A percentile compares a stretch with the other conserved stretches of the same genome.
Evolutionary conservation across 805 yeast genomes (phyloP).

Genomic region (Candida maris): DNA sequence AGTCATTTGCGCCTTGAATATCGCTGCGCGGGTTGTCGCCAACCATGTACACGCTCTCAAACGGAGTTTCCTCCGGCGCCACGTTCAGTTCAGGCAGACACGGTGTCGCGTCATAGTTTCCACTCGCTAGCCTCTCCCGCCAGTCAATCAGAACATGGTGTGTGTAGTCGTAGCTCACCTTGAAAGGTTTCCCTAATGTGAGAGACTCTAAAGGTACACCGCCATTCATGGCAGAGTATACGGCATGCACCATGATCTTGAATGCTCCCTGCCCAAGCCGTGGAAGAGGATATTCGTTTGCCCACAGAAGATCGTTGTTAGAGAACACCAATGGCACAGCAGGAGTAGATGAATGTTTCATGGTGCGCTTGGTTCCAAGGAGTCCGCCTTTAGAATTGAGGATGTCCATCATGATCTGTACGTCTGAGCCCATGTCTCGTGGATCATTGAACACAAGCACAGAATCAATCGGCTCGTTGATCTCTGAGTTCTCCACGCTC

Average conservation of each 20-base stretch:
- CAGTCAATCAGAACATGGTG: constrained; percentile 62
- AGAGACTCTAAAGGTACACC: constrained; percentile 47
- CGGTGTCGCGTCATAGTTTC: constrained; percentile 11
- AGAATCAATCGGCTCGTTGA: constrained; percentile 58
- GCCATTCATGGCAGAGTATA: constrained; percentile 42
- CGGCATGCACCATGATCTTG: constrained; percentile 54
- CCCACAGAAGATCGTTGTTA: constrained; percentile 83
- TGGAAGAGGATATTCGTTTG: constrained; percentile 72
- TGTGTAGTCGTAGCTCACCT: constrained; percentile 78
- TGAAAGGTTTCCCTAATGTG: constrained; percentile 79
- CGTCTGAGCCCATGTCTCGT: constrained; percentile 80
- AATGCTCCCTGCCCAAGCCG: constrained; percentile 93
- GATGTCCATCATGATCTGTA: constrained; percentile 72
- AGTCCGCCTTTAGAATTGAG: constrained; percentile 60
- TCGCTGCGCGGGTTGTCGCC: constrained; percentile 97
- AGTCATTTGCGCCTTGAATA: constrained; percentile 79
- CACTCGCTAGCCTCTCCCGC: constrained; percentile 37
- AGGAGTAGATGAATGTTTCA: constrained; percentile 35
- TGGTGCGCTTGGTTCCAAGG: constrained; percentile 55
- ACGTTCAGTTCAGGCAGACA: constrained; percentile 44
- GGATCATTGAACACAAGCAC: constrained; percentile 85
- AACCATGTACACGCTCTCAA: constrained; percentile 79
- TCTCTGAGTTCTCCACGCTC: constrained; percentile 22
- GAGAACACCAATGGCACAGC: constrained; percentile 73
- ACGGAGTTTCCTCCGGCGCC: constrained; percentile 39